Conservation (phyloP, 352 stramenopile species). For the Pythium plurisporium region DNA sequence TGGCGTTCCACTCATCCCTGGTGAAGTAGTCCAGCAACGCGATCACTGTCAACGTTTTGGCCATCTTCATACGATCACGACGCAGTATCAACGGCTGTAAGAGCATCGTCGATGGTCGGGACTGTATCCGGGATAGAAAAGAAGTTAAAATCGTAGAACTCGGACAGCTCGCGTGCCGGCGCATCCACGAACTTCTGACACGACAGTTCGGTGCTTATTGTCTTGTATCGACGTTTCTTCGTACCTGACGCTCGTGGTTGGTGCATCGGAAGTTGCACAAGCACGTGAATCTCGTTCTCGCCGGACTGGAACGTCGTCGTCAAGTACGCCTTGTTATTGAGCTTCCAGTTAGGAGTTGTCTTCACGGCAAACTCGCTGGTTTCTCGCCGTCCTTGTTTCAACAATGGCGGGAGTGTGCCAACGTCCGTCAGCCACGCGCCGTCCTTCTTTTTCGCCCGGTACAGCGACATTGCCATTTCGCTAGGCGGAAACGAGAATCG, state of each 20-base stretch:
- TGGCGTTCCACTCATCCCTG: not conserved
- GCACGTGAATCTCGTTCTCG: not conserved
- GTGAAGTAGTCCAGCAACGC: not conserved
- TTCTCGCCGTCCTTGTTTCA: too few species aligned
- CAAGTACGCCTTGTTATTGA: constrained; percentile 14
- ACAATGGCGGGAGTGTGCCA: too few species aligned
- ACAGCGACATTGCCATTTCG: too few species aligned
- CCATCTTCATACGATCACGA: constrained; percentile 8
- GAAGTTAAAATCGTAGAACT: constrained; percentile 16
- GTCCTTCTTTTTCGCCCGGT: too few species aligned
- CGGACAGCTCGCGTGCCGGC: constrained; percentile 8
- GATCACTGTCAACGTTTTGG: not conserved
- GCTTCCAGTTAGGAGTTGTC: too few species aligned
- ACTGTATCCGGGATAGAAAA: constrained; percentile 6
- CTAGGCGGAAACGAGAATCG: too few species aligned
- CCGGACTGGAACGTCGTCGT: constrained; percentile 11
- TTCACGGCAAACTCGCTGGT: too few species aligned
- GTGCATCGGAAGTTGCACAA: constrained; percentile 1
- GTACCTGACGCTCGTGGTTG: constrained; percentile 13
- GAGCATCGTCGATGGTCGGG: constrained; percentile 20
- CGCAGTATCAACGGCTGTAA: constrained; percentile 2
- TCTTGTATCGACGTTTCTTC: constrained; percentile 21
- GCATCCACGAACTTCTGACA: constrained; percentile 23
- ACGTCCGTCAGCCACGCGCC: too few species aligned
- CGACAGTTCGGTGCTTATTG: constrained; percentile 24